These are phyloP conservation scores for Lichtheimia corymbifera DNA, from an alignment of 371 early-diverging fungal species.

Conservation along the genomic window DNA sequence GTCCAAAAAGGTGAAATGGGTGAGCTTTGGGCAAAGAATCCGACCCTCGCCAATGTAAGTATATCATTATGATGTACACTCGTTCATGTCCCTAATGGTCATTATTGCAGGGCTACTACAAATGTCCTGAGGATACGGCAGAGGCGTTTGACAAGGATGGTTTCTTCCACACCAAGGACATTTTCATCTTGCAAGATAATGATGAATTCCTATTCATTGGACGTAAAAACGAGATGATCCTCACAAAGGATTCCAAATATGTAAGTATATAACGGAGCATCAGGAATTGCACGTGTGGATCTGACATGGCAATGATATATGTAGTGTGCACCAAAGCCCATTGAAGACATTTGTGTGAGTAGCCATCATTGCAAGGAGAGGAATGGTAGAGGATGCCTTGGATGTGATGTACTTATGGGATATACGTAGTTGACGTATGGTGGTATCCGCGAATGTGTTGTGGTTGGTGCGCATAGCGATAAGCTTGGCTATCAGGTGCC, in stretches of 20 bases:
- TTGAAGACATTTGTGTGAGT: constrained; percentile 2
- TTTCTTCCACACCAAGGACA: not conserved
- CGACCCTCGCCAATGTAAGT: not conserved
- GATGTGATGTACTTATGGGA: too few relatives aligned
- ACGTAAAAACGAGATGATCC: not conserved
- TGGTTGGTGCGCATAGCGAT: not conserved
- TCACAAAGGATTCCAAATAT: too few relatives aligned
- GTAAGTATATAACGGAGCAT: too few relatives aligned
- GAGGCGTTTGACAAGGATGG: not conserved
- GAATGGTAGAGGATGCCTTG: too few relatives aligned
- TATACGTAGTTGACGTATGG: not conserved
- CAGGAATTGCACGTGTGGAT: too few relatives aligned
- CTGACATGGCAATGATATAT: too few relatives aligned
- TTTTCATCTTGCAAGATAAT: not conserved
- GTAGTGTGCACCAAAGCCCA: not conserved
- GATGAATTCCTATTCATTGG: not conserved
- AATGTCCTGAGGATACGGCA: not conserved
- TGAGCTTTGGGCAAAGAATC: constrained; percentile 3
- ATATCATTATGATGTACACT: not conserved
- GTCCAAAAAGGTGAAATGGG: not conserved
- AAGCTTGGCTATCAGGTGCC: not conserved
- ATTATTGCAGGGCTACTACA: not conserved
- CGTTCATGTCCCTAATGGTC: too few relatives aligned
- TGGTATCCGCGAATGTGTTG: not conserved
- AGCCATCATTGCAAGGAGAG: too few relatives aligned